Evolutionary conservation across 148 eudicot genomes (phyloP).

Genomic region (Rhododendron ferrugineum): DNA sequence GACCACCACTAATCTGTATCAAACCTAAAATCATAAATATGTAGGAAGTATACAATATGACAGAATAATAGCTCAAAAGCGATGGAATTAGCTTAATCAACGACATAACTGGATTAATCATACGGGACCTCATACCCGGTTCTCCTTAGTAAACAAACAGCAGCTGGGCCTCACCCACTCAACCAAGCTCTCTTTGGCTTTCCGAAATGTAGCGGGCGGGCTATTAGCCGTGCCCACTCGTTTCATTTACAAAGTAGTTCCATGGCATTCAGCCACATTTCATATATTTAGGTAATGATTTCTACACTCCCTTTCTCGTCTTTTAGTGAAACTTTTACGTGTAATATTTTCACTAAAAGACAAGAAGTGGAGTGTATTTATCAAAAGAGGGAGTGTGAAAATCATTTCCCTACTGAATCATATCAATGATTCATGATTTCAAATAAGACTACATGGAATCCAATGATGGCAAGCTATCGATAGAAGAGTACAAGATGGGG

Average conservation of each 20-base stretch:
- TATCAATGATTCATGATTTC: neutral
- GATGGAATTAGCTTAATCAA: neutral
- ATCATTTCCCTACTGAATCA: neutral
- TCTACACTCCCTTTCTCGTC: neutral
- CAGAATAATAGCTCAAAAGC: neutral
- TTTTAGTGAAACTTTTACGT: neutral
- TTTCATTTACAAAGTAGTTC: neutral
- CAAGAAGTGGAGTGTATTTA: neutral
- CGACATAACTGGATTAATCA: neutral
- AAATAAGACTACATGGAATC: neutral
- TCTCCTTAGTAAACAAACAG: neutral
- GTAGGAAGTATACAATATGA: neutral
- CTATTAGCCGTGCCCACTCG: neutral
- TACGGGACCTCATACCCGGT: neutral
- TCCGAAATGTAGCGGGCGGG: neutral
- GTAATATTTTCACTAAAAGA: neutral
- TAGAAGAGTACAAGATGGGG: neutral
- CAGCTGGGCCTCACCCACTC: neutral
- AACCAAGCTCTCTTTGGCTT: neutral
- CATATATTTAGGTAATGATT: neutral
- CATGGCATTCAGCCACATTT: neutral
- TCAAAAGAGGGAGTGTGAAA: neutral
- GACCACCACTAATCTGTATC: neutral
- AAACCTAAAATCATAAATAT: neutral
- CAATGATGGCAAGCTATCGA: neutral